Base-by-base conservation (phyloP, 257 asterid species). In the Petrea volubilis region DNA sequence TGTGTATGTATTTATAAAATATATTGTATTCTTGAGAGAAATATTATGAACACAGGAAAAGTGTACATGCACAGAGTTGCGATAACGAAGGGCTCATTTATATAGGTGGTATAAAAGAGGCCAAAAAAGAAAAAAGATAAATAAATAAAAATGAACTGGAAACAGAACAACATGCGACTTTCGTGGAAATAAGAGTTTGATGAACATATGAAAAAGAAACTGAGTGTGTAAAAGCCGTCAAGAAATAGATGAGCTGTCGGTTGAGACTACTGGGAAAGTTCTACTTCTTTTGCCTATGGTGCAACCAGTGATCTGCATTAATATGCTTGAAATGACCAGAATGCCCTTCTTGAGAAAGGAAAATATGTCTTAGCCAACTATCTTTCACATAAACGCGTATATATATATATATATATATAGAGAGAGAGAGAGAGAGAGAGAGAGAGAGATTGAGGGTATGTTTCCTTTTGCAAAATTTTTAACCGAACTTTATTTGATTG, bases 61-160 rank as follows among this genome's bases (percentile, higher is more conserved):
- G 34, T 27, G 68, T 15, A 5, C 6, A 27, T 20, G 67, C 27
- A 34, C 25, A 18, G 2, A 41, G 49, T 57, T 34, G 70, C 75
- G 68, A 33, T 75, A 29, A 61, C 46, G 38, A 31, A 15, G 28
- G 50, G 60, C 3, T 49, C 62, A 44, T 51, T 23, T 82, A 78
- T 18, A 78, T 78, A 78, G 64, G 33, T n/a, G 59, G 27, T 3
- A 40, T 74, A 24, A 41, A 49, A 41, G 27, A 1, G 36, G 68
- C 17, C 40, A 47, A 49, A 49, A 29, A 25, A 65, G 46, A 31
- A 24, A 60, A n/a, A 17, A 24, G 25, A 52, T 9, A 3, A 62
- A 24, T 5, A 7, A 3, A 60, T 21, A 60, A 27, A 49, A 2
- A 44, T 83, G 87, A 79, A 67, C 83, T 83, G 87, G 80, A 74